Evolutionary conservation across 345 rosid species (phyloP), one percentile per base, ranked within the genome.

Genomic region (Arabis alpina): DNA sequence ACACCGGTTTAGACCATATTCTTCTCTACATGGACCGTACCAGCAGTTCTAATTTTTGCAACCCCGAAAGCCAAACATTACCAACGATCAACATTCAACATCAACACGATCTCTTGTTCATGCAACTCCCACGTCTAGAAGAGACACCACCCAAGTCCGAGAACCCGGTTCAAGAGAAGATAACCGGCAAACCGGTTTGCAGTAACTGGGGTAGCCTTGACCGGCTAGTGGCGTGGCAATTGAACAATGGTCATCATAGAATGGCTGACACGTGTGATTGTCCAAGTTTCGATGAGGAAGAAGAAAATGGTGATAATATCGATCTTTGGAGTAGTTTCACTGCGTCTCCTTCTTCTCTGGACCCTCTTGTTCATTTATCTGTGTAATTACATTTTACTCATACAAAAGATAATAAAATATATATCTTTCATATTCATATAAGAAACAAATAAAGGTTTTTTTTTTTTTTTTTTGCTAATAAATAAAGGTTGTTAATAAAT

Each of bases 211-310:
- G 84, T 27, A 74, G 89, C 6, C 78, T 92, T 9, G 99, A 94
- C 66, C 85, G 91, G 57, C 84, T 94, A 0, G 97, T 92, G 53
- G 99, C 99, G 9, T 92, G 93, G 15, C 99, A 92, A 62, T 88
- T 94, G n/a, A 90, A 94, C 68, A 75, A 75, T 27, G 70, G 74
- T 61, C 78, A 61, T 54, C 96, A 91, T 60, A 36, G 40, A 36
- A 36, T 8, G 40, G 10, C 8, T 36, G 40, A 36, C 40, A 80
- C 81, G 43, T 73, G 68, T 37, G 82, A 81, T 77, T 75, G 77
- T 78, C 67, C 64, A 12, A 77, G 75, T 60, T 82, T 81, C 62
- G 80, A 57, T 41, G 79, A 76, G 28, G 81, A 68, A 43, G 77
- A 76, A 34, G 74, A 77, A 27, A 78, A 80, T 53, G 80, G 78